Evolutionary conservation across 176 grass and related monocot species (phyloP).

Genomic region (Microstegium vimineum): DNA sequence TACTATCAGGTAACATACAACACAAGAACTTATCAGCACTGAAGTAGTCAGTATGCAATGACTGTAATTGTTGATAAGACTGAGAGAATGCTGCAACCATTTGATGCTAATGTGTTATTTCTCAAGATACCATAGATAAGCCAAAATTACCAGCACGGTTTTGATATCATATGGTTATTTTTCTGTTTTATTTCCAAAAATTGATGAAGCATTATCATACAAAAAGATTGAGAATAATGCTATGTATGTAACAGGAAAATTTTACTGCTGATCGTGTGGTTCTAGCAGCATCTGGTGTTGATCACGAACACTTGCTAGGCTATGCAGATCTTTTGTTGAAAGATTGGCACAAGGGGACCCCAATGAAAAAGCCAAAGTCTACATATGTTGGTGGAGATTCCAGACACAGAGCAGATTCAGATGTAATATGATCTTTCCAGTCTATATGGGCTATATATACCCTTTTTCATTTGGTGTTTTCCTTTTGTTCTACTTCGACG

Average conservation of each 20-base stretch:
- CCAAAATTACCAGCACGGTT: background rate
- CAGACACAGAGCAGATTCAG: slow-evolving; percentile 54
- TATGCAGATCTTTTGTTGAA: slow-evolving; percentile 62
- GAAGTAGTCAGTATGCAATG: background rate
- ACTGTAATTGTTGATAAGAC: background rate
- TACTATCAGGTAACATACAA: background rate
- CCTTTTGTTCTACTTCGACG: background rate
- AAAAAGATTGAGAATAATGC: background rate
- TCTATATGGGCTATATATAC: background rate
- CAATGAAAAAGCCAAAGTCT: slow-evolving; percentile 58
- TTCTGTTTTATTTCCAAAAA: background rate
- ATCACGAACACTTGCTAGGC: slow-evolving; percentile 70
- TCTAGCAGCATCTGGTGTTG: slow-evolving; percentile 76
- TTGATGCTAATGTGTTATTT: background rate
- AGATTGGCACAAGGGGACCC: slow-evolving; percentile 57
- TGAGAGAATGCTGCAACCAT: background rate
- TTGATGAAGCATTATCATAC: background rate
- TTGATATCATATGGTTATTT: background rate
- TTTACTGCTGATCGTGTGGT: slow-evolving; percentile 83
- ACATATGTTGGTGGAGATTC: slow-evolving; percentile 79
- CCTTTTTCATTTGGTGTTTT: background rate
- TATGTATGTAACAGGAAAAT: slow-evolving; percentile 57
- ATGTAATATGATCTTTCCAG: slow-evolving; percentile 39
- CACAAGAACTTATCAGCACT: background rate
- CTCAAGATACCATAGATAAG: background rate